Evolutionary conservation across 352 stramenopile species (phyloP).

Genomic region (Phytophthora tubulina): DNA sequence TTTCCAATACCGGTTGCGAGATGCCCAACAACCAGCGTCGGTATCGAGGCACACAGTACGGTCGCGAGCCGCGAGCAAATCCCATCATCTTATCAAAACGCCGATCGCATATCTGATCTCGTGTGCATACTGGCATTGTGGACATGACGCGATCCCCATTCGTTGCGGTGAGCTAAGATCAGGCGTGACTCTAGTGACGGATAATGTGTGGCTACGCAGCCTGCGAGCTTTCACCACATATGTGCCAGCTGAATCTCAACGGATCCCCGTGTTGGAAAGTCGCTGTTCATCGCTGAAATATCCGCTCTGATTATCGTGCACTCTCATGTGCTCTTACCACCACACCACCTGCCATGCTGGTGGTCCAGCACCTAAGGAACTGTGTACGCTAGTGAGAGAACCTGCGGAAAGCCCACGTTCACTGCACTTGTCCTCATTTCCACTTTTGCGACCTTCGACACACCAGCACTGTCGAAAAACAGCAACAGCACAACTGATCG

Average conservation of each 20-base stretch:
- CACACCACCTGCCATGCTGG: not conserved
- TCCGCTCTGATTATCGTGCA: not conserved
- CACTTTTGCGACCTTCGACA: not conserved
- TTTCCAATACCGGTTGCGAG: too few relatives aligned
- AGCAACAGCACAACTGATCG: conserved; percentile 1
- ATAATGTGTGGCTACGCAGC: too few relatives aligned
- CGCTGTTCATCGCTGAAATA: too few relatives aligned
- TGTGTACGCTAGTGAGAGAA: not conserved
- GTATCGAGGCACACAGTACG: too few relatives aligned
- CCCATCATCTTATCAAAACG: too few relatives aligned
- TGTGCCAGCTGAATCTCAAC: not conserved
- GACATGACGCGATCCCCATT: not conserved
- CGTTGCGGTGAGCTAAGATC: too few relatives aligned
- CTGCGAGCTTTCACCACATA: not conserved
- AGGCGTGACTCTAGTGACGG: too few relatives aligned
- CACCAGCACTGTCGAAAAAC: not conserved
- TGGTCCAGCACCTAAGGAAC: not conserved
- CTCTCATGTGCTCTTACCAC: not conserved
- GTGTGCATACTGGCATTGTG: too few relatives aligned
- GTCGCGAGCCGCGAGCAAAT: too few relatives aligned
- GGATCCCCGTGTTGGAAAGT: conserved; percentile 1
- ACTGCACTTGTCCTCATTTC: not conserved
- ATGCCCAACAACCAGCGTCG: too few relatives aligned
- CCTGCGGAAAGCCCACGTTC: not conserved
- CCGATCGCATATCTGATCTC: too few relatives aligned